Base-by-base conservation (phyloP, 306 rosid species). In the Vigna mungo region DNA sequence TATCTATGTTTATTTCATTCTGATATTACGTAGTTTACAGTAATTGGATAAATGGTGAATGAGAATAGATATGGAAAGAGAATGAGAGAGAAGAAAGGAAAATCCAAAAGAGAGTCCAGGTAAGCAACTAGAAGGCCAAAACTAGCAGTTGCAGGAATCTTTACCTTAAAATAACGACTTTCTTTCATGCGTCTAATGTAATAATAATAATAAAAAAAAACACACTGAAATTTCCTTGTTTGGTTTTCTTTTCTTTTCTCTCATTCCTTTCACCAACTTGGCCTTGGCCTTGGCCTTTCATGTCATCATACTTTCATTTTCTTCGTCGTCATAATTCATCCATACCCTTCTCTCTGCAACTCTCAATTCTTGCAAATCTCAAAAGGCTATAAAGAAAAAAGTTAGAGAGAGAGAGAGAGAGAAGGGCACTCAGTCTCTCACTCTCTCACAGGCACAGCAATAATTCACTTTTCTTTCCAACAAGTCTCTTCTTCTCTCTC, bases 121-220 rank as follows among this genome's bases (percentile, higher is more conserved):
- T 51, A 46, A 41, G 49, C 62, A 73, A 59, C 5, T 5, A 30
- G 16, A 16, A 52, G 56, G 77, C 84, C 74, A 66, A 80, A 78
- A 81, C 83, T 85, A 91, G 76, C 94, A 90, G 89, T 85, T 90
- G 74, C 84, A 68, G 67, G 56, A 68, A 78, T 81, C 81, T 78
- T 86, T 86, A 83, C 88, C 90, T 78, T 89, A 84, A 79, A 82
- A 78, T 85, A 91, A 87, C 89, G 85, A 88, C 84, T 84, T 75
- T 68, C n/a, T 61, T 53, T 76, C 39, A 9, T 78, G 17, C 25
- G 59, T 69, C 78, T 75, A 2, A 80, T 67, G 16, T 43, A 68
- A 77, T 13, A 78, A 54, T 21, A 21, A 21, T 21, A n/a, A 9
- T 23, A 34, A 75, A 46, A 30, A 30, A 30, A 30, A 30, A 27